Percentiles rank a stretch among this genome's conserved stretches.
phyloP scores from a whole-genome alignment of 768 basidiomycete genomes.

The Kwoniella europaea region DNA sequence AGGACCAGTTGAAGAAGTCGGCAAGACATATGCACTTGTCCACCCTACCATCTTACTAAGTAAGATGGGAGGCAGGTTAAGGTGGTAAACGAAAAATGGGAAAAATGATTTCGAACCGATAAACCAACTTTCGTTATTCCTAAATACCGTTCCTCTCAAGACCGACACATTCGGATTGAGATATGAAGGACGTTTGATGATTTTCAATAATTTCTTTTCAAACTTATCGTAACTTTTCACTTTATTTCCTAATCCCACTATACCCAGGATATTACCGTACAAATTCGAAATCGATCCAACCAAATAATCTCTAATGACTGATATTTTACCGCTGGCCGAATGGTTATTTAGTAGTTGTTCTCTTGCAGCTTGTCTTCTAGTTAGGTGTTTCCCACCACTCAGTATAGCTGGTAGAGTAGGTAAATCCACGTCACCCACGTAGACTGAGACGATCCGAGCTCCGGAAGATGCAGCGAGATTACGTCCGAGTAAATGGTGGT shows the following conservation, averaged over 20 bases:
- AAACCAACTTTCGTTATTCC: slow-evolving; percentile 2
- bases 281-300: slow-evolving; percentile 26
- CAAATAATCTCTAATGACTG: slow-evolving; percentile 37
- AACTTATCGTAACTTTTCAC: slow-evolving; percentile 35
- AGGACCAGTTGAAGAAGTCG: slow-evolving; percentile 36
- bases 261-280: slow-evolving; percentile 26
- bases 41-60: slow-evolving; percentile 30
- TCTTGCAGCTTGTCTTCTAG: slow-evolving; percentile 32
- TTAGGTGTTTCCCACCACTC: slow-evolving; percentile 25
- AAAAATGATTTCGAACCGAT: slow-evolving; percentile 42
- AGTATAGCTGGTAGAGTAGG: slow-evolving; percentile 35
- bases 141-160: not conserved
- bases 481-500: slow-evolving; percentile 40
- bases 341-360: slow-evolving; percentile 15
- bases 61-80: slow-evolving; percentile 28
- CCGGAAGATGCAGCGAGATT: slow-evolving; percentile 45
- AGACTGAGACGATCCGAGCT: slow-evolving; percentile 46
- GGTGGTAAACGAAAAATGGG: slow-evolving; percentile 29
- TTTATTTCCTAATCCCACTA: slow-evolving; percentile 30
- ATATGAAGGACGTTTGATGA: slow-evolving; percentile 27
- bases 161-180: slow-evolving; percentile 9
- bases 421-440: slow-evolving; percentile 45
- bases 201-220: slow-evolving; percentile 33
- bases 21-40: slow-evolving; percentile 25
- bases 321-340: slow-evolving; percentile 19